These are phyloP conservation scores for Viola odorata DNA, from an alignment of 345 rosid species.

Conservation along the genomic window DNA sequence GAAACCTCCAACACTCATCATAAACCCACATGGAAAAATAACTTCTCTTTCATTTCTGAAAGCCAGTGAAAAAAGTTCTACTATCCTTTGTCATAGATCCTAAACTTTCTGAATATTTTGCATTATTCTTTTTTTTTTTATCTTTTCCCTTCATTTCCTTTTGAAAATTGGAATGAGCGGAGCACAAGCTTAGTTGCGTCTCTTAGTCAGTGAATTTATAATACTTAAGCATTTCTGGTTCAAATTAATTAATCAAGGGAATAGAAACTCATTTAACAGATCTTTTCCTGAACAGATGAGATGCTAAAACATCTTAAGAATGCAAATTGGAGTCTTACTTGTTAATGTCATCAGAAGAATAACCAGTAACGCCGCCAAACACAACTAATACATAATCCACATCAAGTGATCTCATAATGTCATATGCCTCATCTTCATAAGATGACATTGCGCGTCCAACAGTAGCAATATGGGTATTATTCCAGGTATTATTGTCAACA, in stretches of 20 bases:
- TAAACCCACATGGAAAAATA: too few relatives aligned
- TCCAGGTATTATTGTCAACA: conserved; percentile 99
- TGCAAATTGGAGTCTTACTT: conserved; percentile 49
- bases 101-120: too few relatives aligned
- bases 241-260: background rate
- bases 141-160: background rate
- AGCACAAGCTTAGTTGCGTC: background rate
- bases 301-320: background rate
- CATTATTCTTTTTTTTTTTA: too few relatives aligned
- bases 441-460: conserved; percentile 99
- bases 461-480: conserved; percentile 98
- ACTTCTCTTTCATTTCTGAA: too few relatives aligned
- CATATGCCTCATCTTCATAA: conserved; percentile 91
- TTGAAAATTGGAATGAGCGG: background rate
- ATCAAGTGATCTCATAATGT: conserved; percentile 92
- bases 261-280: background rate
- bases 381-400: conserved; percentile 94
- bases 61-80: too few relatives aligned
- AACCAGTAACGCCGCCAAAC: conserved; percentile 97
- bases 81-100: too few relatives aligned
- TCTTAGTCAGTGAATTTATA: background rate
- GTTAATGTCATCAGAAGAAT: conserved; percentile 99
- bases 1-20: too few relatives aligned
- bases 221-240: background rate
- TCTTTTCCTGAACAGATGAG: background rate